Evolutionary conservation across 108 stramenopile species (phyloP).

Genomic region (Nannochloropsis granulata): DNA sequence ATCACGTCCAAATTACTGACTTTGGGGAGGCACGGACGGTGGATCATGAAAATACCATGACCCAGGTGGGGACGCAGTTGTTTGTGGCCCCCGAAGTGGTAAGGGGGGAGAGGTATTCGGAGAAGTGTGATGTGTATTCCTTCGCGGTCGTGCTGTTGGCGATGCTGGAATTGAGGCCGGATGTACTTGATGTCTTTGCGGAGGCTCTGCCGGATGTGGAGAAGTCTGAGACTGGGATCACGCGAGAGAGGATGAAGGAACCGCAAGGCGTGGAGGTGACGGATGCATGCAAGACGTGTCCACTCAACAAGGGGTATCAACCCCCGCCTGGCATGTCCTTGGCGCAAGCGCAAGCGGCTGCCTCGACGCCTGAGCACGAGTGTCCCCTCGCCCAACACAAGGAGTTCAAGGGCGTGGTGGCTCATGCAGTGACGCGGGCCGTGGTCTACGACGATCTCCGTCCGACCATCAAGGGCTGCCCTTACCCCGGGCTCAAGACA

Average conservation of each 20-base stretch:
- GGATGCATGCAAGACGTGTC: not conserved
- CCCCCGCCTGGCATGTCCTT: not conserved
- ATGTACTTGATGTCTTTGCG: slow-evolving; percentile 9
- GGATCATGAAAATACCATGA: not conserved
- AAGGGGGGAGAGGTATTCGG: slow-evolving; percentile 14
- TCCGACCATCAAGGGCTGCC: not conserved
- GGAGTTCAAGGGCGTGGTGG: not conserved
- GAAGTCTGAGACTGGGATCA: not conserved
- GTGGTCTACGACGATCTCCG: not conserved
- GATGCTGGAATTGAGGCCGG: slow-evolving; percentile 12
- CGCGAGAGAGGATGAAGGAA: not conserved
- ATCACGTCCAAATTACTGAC: slow-evolving; percentile 24
- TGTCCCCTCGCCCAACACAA: not conserved
- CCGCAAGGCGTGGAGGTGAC: not conserved
- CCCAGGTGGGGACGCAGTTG: slow-evolving; percentile 21
- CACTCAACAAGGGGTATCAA: not conserved
- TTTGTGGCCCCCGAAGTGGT: slow-evolving; percentile 24
- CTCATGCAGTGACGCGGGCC: not conserved
- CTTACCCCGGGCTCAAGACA: not conserved
- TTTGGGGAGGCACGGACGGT: slow-evolving; percentile 15
- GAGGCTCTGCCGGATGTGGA: not conserved
- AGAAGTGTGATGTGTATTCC: slow-evolving; percentile 20
- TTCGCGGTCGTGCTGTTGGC: slow-evolving; percentile 20
- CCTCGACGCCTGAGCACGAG: not conserved
- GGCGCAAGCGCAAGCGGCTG: not conserved